Conservation (phyloP, 208 protist genomes). For the Jaenimonas drosophilae region DNA sequence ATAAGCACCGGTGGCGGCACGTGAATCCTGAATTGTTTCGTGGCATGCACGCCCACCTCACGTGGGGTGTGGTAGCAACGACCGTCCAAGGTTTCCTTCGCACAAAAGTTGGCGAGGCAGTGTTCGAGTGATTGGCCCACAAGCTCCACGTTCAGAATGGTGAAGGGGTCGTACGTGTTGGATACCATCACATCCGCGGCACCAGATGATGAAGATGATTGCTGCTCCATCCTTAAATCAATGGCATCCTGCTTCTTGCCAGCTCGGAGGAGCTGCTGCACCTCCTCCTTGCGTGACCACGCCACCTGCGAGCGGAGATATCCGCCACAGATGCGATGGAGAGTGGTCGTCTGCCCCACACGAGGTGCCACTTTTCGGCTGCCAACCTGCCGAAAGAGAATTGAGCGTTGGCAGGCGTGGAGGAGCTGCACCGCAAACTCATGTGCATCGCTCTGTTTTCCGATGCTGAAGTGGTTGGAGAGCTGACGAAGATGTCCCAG, state of each 20-base stretch:
- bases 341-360: conserved; percentile 62
- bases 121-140: conserved; percentile 55
- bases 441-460: conserved; percentile 86
- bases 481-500: conserved; percentile 50
- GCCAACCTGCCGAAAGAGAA: conserved; percentile 68
- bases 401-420: conserved; percentile 58
- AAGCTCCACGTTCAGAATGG: conserved; percentile 68
- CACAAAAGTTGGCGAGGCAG: conserved; percentile 72
- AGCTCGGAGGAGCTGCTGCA: conserved; percentile 44
- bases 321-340: conserved; percentile 72
- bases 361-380: conserved; percentile 48
- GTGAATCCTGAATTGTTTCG: conserved; percentile 76
- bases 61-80: conserved; percentile 67
- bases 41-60: conserved; percentile 62
- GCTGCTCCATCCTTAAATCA: conserved; percentile 49
- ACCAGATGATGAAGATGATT: no score
- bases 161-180: conserved; percentile 85
- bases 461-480: conserved; percentile 65
- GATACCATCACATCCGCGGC: conserved; percentile 28
- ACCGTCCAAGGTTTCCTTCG: conserved; percentile 56
- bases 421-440: conserved; percentile 85
- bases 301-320: conserved; percentile 80
- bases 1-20: conserved; percentile 71
- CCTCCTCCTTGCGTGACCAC: conserved; percentile 72
- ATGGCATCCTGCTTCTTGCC: conserved; percentile 67